These are phyloP conservation scores for Salix suchowensis DNA, from an alignment of 345 rosid genomes.

Conservation along the genomic window DNA sequence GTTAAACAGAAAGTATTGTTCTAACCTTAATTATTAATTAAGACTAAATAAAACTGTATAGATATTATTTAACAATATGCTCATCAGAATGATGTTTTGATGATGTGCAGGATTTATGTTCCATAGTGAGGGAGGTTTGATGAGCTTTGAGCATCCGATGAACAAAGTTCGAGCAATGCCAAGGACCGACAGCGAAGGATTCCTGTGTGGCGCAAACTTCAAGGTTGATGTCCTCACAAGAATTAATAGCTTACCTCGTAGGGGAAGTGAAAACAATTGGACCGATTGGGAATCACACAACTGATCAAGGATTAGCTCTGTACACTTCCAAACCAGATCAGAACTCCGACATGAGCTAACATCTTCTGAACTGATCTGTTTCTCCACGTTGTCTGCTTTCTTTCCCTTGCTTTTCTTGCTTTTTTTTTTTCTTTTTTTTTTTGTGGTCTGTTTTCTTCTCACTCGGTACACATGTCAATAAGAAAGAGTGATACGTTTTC, in stretches of 20 bases:
- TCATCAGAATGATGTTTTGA: not conserved
- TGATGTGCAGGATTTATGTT: slow-evolving; percentile 22
- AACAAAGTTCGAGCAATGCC: slow-evolving; percentile 39
- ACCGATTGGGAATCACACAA: slow-evolving; percentile 21
- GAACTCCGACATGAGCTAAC: not conserved
- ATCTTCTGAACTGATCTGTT: not conserved
- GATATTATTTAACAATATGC: not conserved
- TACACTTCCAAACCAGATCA: not conserved
- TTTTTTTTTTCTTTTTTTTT: too few relatives aligned
- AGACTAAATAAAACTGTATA: too few relatives aligned
- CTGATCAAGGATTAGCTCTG: not conserved
- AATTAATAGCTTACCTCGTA: slow-evolving; percentile 42
- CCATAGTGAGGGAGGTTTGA: slow-evolving; percentile 36
- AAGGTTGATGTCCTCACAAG: slow-evolving; percentile 40
- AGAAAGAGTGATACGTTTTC: not conserved
- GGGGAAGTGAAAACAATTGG: slow-evolving; percentile 50
- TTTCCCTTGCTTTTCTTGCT: not conserved
- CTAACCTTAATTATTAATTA: too few relatives aligned
- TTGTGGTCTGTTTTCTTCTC: not conserved
- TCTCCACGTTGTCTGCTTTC: not conserved
- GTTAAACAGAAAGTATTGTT: too few relatives aligned
- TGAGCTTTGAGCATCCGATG: slow-evolving; percentile 51
- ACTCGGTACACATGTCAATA: not conserved
- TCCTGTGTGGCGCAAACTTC: slow-evolving; percentile 36
- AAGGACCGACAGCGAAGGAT: slow-evolving; percentile 34